Percentiles rank a stretch among this genome's conserved stretches.
Conservation (phyloP, 257 asterid genomes). For the Thymus mandschuricus region DNA sequence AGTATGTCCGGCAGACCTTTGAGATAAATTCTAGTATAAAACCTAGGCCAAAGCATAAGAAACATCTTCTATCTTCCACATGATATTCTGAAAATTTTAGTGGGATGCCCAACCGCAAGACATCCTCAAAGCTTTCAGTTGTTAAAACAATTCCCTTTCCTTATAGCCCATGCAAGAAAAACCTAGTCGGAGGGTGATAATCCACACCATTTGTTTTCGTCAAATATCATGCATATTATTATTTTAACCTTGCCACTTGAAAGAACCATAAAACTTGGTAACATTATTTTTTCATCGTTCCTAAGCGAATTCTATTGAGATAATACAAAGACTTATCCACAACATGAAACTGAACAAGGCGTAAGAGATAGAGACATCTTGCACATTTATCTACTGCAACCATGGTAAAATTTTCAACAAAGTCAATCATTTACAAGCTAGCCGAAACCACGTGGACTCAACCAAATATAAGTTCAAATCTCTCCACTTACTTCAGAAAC, state of each 20-base stretch:
- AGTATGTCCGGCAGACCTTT: conserved; percentile 5
- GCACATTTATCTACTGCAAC: conserved; percentile 23
- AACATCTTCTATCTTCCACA: conserved; percentile 1
- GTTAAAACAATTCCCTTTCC: background rate
- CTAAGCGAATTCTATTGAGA: conserved; percentile 2
- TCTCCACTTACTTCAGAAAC: conserved; percentile 81
- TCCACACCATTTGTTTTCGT: conserved; percentile 9
- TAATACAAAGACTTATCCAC: conserved; percentile 19
- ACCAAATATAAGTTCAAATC: conserved; percentile 20
- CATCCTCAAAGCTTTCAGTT: conserved; percentile 19
- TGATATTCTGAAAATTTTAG: conserved; percentile 1
- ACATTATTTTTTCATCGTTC: conserved; percentile 21
- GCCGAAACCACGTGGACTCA: conserved; percentile 15
- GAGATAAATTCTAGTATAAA: conserved; percentile 6
- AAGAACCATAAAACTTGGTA: background rate
- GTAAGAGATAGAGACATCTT: conserved; percentile 22
- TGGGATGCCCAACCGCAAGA: conserved; percentile 17
- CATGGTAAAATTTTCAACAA: background rate
- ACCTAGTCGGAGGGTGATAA: conserved; percentile 2
- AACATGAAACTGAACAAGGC: conserved; percentile 10
- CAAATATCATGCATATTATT: background rate
- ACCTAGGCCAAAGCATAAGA: conserved; percentile 11
- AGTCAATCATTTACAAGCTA: conserved; percentile 12
- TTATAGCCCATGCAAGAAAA: conserved; percentile 14
- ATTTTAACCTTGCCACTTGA: conserved; percentile 7